Conservation (phyloP, 768 basidiomycete species). For the Gloeophyllum trabeum region DNA sequence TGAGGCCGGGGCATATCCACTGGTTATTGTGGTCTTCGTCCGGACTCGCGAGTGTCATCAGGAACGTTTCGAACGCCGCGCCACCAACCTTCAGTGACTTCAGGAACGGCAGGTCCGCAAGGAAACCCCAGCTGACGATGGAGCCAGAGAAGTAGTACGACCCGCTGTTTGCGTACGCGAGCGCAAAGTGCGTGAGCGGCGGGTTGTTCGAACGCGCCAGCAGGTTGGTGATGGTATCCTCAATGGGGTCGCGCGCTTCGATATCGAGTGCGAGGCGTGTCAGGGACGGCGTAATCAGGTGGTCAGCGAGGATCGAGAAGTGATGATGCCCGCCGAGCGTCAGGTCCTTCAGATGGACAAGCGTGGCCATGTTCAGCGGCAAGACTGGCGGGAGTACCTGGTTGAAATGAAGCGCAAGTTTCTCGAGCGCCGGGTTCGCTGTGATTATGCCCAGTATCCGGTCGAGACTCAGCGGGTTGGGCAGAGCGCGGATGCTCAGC, state of each 20-base stretch:
- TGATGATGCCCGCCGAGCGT: slow-evolving; percentile 58
- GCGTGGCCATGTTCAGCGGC: slow-evolving; percentile 41
- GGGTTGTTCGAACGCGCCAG: slow-evolving; percentile 50
- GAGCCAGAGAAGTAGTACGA: slow-evolving; percentile 52
- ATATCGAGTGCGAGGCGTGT: slow-evolving; percentile 56
- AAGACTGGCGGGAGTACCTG: slow-evolving; percentile 52
- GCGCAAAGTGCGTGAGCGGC: slow-evolving; percentile 43
- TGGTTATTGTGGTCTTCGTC: slow-evolving; percentile 42
- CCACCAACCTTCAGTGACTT: slow-evolving; percentile 53
- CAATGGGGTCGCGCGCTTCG: slow-evolving; percentile 65
- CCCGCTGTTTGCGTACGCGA: slow-evolving; percentile 38
- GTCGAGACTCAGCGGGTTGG: slow-evolving; percentile 52
- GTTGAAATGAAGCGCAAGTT: slow-evolving; percentile 50
- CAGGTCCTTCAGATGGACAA: slow-evolving; percentile 42
- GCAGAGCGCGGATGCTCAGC: slow-evolving; percentile 55
- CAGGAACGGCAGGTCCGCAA: slow-evolving; percentile 46
- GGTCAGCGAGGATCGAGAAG: slow-evolving; percentile 49
- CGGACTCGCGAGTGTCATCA: slow-evolving; percentile 43
- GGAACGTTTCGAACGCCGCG: slow-evolving; percentile 52
- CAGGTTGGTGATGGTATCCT: slow-evolving; percentile 55
- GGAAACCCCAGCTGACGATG: slow-evolving; percentile 52
- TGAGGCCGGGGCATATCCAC: slow-evolving; percentile 58
- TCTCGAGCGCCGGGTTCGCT: slow-evolving; percentile 44
- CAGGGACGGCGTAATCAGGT: slow-evolving; percentile 45
- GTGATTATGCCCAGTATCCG: slow-evolving; percentile 55